Base-by-base conservation (phyloP, 306 rosid genomes). In the Fagus sylvatica region DNA sequence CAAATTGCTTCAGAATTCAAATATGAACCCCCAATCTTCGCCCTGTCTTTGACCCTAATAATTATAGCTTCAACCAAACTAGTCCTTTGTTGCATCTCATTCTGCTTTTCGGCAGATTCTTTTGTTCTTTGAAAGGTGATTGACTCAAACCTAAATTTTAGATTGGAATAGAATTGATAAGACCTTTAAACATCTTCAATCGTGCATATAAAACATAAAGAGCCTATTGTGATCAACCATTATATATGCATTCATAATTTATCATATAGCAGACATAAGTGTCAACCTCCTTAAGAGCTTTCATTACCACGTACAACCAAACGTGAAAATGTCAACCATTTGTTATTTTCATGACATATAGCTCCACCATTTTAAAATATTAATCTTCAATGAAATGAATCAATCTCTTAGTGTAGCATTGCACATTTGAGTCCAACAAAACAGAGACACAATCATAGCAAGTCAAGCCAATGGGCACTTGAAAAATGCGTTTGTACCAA, bases 1-100 rank as follows among this genome's bases (percentile, higher is more conserved):
- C 96, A 85, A 78, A 91, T 84, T 69, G 83, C 89, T 72, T 87
- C 84, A 33, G 91, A 89, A 74, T 89, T 91, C 84, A 91, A 76
- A 70, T 82, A 89, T 69, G 90, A 84, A 4, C 91, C 93, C 59
- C 96, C 96, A 76, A 87, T 89, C 82, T 82, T 84, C 54, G 74
- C 86, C 86, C 90, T 80, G 74, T 91, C 93, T 71, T 22, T 87
- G 53, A 87, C 90, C 82, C 80, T 89, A 19, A 89, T 82, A 72
- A 87, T 78, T 56, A 89, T 85, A 74, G 96, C 93, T 80, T 89
- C 96, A 51, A 90, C 91, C 81, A 90, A 84, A 69, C 93, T 91
- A 65, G 91, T 88, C 69, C 83, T 87, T 80, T 85, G 89, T 79
- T 91, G 96, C 96, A 89, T 91, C 33, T 77, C 83, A 77, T 88